These are phyloP conservation scores for Eucalyptus erythrocorys DNA, from an alignment of 345 rosid genomes.

Conservation along the genomic window DNA sequence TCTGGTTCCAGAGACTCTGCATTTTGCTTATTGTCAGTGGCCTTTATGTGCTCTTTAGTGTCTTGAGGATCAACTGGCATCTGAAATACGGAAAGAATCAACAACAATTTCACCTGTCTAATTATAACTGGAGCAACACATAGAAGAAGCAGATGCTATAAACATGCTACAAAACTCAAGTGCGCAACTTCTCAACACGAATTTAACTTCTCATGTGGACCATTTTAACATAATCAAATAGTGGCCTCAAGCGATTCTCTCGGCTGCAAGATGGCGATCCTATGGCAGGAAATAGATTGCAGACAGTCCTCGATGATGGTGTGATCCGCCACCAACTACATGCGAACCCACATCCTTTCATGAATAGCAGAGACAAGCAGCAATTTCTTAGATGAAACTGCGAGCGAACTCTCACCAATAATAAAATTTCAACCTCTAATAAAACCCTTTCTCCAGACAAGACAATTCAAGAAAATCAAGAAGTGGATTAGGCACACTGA, in stretches of 20 bases:
- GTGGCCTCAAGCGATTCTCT: not conserved
- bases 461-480: not conserved
- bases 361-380: not conserved
- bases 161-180: not conserved
- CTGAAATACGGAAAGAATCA: constrained; percentile 4
- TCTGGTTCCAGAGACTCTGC: constrained; percentile 14
- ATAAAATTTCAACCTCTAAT: not conserved
- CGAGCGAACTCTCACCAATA: not conserved
- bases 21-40: constrained; percentile 26
- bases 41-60: constrained; percentile 37
- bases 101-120: not conserved
- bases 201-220: not conserved
- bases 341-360: not conserved
- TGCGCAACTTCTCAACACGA: not conserved
- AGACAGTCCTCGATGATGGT: not conserved
- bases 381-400: not conserved
- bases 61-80: constrained; percentile 36
- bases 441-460: not conserved
- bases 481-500: not conserved
- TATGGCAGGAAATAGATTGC: not conserved
- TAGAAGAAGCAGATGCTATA: not conserved
- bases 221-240: not conserved
- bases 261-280: not conserved
- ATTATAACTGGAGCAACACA: constrained; percentile 12
- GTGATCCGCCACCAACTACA: not conserved